Percentiles rank a stretch among this genome's conserved stretches.
Evolutionary conservation across 2,329 filamentous ascomycete species (phyloP).

Genomic region (Ilyonectria robusta): DNA sequence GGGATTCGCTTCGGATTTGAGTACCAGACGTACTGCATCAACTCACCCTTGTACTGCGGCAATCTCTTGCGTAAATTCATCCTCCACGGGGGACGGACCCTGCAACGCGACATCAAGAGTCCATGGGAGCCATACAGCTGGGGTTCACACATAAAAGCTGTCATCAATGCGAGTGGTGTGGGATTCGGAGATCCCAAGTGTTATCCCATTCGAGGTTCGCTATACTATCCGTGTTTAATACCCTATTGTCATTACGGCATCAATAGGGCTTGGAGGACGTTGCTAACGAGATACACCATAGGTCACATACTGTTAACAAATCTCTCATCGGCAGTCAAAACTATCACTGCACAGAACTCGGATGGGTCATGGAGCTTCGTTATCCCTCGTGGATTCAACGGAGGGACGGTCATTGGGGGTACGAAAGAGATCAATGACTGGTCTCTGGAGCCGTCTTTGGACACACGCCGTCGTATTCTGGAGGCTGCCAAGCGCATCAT

Average conservation of each 20-base stretch:
- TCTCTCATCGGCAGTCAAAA: conserved; percentile 51
- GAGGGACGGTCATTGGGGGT: conserved; percentile 76
- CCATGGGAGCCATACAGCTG: conserved; percentile 52
- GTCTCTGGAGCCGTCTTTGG: conserved; percentile 62
- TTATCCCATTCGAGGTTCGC: conserved; percentile 53
- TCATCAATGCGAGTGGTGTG: conserved; percentile 53
- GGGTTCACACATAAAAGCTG: conserved; percentile 40
- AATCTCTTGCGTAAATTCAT: conserved; percentile 51
- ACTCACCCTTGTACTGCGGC: conserved; percentile 67
- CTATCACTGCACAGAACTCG: conserved; percentile 72
- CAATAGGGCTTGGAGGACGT: neutral
- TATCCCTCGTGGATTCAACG: conserved; percentile 72
- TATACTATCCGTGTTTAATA: neutral
- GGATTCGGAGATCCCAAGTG: conserved; percentile 52
- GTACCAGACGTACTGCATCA: conserved; percentile 69
- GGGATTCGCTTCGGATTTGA: conserved; percentile 62
- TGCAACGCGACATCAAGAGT: conserved; percentile 46
- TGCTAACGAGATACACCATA: conserved; percentile 34
- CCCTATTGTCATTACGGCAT: neutral
- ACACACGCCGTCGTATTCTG: conserved; percentile 57
- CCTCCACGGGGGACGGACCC: conserved; percentile 48
- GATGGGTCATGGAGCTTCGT: conserved; percentile 76
- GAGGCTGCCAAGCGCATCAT: conserved; percentile 31
- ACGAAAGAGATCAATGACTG: conserved; percentile 74
- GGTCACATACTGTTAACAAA: conserved; percentile 57